phyloP scores from a whole-genome alignment of 192 early-diverging fungal species.

The Thoreauomyces humboldtii region DNA sequence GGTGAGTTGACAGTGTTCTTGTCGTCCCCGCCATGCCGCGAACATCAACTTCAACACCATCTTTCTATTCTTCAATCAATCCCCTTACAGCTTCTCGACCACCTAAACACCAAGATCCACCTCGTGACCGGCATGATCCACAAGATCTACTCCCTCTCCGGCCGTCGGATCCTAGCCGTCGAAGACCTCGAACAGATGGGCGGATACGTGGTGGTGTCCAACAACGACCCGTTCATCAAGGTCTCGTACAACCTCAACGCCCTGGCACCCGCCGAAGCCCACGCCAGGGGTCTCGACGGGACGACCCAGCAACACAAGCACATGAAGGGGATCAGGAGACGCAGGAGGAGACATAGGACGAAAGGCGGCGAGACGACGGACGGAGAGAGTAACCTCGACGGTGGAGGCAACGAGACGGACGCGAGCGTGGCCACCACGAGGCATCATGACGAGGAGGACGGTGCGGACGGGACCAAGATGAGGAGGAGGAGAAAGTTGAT shows the following conservation, averaged over 20 bases:
- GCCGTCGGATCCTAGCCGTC: constrained; percentile 2
- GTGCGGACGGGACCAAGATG: neutral
- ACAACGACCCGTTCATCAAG: constrained; percentile 45
- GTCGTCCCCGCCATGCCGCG: too few species aligned
- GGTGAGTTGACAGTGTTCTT: too few species aligned
- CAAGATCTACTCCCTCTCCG: constrained; percentile 32
- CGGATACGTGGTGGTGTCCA: constrained; percentile 44
- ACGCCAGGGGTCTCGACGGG: too few species aligned
- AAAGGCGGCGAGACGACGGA: too few species aligned
- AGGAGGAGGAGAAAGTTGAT: neutral
- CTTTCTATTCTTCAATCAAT: neutral
- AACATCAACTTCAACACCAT: too few species aligned
- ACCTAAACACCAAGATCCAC: constrained; percentile 42
- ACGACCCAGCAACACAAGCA: too few species aligned
- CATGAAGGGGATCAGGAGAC: neutral
- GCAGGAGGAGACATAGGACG: too few species aligned
- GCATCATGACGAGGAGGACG: neutral
- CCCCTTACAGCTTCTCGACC: constrained; percentile 42
- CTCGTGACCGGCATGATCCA: constrained; percentile 35
- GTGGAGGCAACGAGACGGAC: too few species aligned
- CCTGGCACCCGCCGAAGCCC: too few species aligned
- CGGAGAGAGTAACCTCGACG: too few species aligned
- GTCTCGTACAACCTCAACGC: constrained; percentile 46
- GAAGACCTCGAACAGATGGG: constrained; percentile 21
- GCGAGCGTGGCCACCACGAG: too few species aligned